Evolutionary conservation across 768 basidiomycete genomes (phyloP).

Genomic region (Suillus placidus): DNA sequence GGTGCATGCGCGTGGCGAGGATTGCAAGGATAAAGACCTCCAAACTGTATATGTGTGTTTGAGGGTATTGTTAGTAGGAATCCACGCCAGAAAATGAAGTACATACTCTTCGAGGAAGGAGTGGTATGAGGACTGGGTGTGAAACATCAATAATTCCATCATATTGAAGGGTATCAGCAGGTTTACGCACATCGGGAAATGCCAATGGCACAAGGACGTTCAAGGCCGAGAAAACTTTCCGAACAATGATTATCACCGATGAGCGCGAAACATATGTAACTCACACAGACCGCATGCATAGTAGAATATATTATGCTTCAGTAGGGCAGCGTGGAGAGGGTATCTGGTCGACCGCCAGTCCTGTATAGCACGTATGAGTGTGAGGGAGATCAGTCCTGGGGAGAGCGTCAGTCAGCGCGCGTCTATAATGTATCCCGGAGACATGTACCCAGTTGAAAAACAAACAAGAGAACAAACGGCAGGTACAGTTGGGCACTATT

Average conservation of each 20-base stretch:
- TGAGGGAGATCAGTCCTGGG: not conserved
- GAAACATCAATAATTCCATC: not conserved
- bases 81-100: not conserved
- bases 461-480: not conserved
- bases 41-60: not conserved
- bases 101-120: conserved; percentile 2
- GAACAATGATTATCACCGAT: not conserved
- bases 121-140: not conserved
- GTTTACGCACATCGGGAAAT: not conserved
- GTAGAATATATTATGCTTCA: conserved; percentile 2
- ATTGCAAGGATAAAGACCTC: not conserved
- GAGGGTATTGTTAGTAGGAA: not conserved
- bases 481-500: not conserved
- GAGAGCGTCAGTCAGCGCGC: not conserved
- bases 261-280: not conserved
- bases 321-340: not conserved
- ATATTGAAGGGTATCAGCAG: not conserved
- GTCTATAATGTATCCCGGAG: not conserved
- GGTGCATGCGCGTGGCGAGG: conserved; percentile 2
- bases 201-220: not conserved
- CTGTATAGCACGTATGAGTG: not conserved
- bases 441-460: not conserved
- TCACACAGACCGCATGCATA: not conserved
- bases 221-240: not conserved
- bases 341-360: not conserved